Percentiles rank a stretch among this genome's conserved stretches.
Evolutionary conservation across 2,329 filamentous ascomycete species (phyloP).

Genomic region (Trichoderma harzianum): DNA sequence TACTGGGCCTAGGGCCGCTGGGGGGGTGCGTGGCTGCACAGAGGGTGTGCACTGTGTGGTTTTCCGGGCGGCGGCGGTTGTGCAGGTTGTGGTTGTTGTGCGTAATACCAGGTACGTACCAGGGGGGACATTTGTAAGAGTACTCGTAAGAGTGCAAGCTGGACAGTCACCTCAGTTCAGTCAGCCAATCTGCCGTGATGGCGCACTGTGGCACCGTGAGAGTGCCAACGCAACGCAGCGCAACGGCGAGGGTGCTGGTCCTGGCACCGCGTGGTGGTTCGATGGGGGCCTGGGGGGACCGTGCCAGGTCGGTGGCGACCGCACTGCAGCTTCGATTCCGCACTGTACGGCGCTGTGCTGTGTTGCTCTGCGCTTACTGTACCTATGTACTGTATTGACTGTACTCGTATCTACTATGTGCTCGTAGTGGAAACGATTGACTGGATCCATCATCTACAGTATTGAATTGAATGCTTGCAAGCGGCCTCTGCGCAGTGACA

Average conservation of each 20-base stretch:
- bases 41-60: not conserved
- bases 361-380: too few species aligned
- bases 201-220: conserved; percentile 6
- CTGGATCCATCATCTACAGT: too few species aligned
- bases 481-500: not conserved
- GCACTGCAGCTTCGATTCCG: not conserved
- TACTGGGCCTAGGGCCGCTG: not conserved
- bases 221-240: conserved; percentile 2
- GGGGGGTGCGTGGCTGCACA: conserved; percentile 1
- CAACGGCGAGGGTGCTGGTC: not conserved
- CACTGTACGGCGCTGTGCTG: not conserved
- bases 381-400: too few species aligned
- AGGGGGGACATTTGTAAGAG: not conserved
- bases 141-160: not conserved
- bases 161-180: not conserved
- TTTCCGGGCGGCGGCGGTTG: not conserved
- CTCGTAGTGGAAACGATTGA: too few species aligned
- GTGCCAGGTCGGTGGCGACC: not conserved
- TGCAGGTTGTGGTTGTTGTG: not conserved
- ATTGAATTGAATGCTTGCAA: not conserved
- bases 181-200: not conserved
- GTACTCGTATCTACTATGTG: too few species aligned
- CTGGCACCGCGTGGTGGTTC: not conserved
- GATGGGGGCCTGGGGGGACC: not conserved
- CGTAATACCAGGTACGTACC: not conserved